phyloP scores from a whole-genome alignment of 1,139 yeast genomes.

The Hemisphaericaspora xylanilytica region DNA sequence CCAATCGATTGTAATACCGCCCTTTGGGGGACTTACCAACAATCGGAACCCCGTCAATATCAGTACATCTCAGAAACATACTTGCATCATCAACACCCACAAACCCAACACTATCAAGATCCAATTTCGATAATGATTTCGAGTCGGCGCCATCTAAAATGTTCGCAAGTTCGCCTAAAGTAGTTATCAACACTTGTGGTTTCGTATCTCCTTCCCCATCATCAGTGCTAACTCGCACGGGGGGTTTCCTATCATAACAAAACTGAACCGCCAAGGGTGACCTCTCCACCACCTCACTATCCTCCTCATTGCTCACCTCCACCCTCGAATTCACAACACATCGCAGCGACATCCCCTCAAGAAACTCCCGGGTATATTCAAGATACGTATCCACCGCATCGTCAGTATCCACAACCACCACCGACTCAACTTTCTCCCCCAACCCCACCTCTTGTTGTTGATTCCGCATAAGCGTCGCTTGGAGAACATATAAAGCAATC shows the following conservation, averaged over 20 bases:
- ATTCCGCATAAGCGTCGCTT: constrained; percentile 19
- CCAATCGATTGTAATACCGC: not conserved
- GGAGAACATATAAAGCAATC: constrained; percentile 23
- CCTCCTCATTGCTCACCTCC: constrained; percentile 15
- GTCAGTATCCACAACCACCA: constrained; percentile 31
- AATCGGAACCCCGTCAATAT: constrained; percentile 8
- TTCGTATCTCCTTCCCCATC: constrained; percentile 5
- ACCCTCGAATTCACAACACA: constrained; percentile 1
- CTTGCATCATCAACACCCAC: constrained; percentile 28
- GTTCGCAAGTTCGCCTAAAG: constrained; percentile 13
- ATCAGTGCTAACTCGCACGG: constrained; percentile 2
- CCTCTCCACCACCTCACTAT: constrained; percentile 15
- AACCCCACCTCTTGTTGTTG: constrained; percentile 20
- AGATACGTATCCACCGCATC: constrained; percentile 22
- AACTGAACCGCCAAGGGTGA: constrained; percentile 24
- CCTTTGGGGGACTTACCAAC: constrained; percentile 1
- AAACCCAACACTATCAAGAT: constrained; percentile 15
- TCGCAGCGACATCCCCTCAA: constrained; percentile 12
- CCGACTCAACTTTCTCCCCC: constrained; percentile 16
- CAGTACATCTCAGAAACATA: constrained; percentile 16
- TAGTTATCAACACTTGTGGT: constrained; percentile 27
- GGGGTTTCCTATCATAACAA: constrained; percentile 4
- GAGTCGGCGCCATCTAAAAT: constrained; percentile 5
- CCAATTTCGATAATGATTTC: not conserved
- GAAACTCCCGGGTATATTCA: constrained; percentile 16